phyloP scores from a whole-genome alignment of 208 protist species.

The Trypanosoma mega region DNA sequence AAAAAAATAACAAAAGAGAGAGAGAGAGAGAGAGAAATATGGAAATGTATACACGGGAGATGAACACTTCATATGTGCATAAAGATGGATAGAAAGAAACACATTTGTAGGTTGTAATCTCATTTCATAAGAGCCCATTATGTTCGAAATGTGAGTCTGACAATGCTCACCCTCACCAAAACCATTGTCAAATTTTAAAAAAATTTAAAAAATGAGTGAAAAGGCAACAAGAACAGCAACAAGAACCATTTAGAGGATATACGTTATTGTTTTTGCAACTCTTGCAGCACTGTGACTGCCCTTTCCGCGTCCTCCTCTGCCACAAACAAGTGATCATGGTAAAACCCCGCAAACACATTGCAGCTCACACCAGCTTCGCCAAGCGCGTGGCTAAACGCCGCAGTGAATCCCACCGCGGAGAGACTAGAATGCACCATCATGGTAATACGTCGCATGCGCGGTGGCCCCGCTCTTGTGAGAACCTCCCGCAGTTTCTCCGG shows the following conservation, averaged over 20 bases:
- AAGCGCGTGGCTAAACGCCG: slow-evolving; percentile 36
- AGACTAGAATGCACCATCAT: slow-evolving; percentile 51
- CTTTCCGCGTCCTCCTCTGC: slow-evolving; percentile 14
- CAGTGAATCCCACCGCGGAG: slow-evolving; percentile 44
- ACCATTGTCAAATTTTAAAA: no score
- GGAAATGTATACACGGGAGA: no score
- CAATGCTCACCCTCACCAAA: no score
- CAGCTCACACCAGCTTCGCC: slow-evolving; percentile 42
- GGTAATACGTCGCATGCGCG: slow-evolving; percentile 50
- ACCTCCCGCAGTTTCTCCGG: no score
- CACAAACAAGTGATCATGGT: slow-evolving; percentile 54
- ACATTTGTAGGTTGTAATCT: neutral
- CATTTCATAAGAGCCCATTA: neutral
- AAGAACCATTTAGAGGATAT: no score
- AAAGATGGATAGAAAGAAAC: neutral
- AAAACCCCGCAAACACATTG: slow-evolving; percentile 47
- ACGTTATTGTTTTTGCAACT: no score
- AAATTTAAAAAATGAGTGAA: no score
- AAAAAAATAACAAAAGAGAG: neutral
- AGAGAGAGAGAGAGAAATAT: no score
- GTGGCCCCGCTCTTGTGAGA: no score
- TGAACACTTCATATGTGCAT: slow-evolving; percentile 12
- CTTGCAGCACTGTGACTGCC: neutral
- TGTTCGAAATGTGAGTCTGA: neutral
- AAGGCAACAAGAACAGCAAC: no score